phyloP scores from a whole-genome alignment of 345 rosid species.

The Trapa bicornis region DNA sequence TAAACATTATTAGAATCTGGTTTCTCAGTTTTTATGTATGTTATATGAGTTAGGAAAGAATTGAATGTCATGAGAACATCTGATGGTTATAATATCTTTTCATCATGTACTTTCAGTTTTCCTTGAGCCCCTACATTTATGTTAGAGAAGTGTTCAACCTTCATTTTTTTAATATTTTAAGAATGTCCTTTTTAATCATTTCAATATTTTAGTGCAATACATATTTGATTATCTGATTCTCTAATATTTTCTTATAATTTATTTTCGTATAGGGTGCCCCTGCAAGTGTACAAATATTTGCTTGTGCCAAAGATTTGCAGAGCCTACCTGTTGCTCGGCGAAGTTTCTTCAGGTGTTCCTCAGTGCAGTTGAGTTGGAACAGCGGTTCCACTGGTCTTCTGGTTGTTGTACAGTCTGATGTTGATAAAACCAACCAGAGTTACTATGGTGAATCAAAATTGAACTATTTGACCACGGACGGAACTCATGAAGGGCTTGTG shows the following conservation, averaged over 20 bases:
- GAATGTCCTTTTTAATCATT: background rate
- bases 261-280: conserved; percentile 55
- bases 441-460: conserved; percentile 91
- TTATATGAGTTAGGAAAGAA: too few relatives aligned
- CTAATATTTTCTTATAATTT: background rate
- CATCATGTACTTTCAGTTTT: background rate
- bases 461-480: conserved; percentile 81
- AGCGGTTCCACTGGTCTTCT: background rate
- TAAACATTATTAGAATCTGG: background rate
- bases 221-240: background rate
- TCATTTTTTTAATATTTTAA: too few relatives aligned
- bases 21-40: too few relatives aligned
- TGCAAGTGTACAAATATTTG: conserved; percentile 85
- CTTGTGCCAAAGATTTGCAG: conserved; percentile 46
- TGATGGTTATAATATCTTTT: background rate
- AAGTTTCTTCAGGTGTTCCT: conserved; percentile 1
- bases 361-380: conserved; percentile 10
- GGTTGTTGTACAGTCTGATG: conserved; percentile 36
- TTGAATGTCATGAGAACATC: too few relatives aligned
- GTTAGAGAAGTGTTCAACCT: background rate
- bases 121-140: background rate
- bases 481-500: conserved; percentile 77
- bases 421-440: conserved; percentile 91
- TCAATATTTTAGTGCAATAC: background rate
- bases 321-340: conserved; percentile 64